Evolutionary conservation across 2,329 filamentous ascomycete species (phyloP).

Genomic region (Cryoendolithus antarcticus): DNA sequence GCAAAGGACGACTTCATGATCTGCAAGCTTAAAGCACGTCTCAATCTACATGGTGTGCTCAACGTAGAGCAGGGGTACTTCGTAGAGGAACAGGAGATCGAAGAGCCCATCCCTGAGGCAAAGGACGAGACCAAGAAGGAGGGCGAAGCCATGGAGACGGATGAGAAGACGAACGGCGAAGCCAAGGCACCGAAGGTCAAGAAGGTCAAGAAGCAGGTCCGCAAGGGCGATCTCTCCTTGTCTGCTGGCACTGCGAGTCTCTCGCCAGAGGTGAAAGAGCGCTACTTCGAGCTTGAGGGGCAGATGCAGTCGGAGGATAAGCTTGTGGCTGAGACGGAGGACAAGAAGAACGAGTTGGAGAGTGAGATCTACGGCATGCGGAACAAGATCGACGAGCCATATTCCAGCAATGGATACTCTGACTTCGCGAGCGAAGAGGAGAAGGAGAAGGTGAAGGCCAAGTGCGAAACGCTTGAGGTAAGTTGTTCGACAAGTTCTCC

Average conservation of each 20-base stretch:
- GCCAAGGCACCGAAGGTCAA: constrained; percentile 60
- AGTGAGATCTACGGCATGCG: constrained; percentile 93
- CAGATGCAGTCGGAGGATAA: constrained; percentile 97
- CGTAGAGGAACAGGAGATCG: constrained; percentile 93
- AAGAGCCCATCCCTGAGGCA: constrained; percentile 76
- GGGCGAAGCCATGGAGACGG: constrained; percentile 75
- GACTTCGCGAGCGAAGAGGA: constrained; percentile 85
- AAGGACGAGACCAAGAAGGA: constrained; percentile 46
- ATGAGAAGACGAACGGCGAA: constrained; percentile 51
- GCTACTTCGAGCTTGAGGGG: constrained; percentile 69
- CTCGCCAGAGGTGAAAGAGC: constrained; percentile 53
- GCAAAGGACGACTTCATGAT: constrained; percentile 97
- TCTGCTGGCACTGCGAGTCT: constrained; percentile 71
- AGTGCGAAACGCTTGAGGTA: constrained; percentile 80
- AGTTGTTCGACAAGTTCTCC: constrained; percentile 23
- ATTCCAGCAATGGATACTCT: constrained; percentile 38
- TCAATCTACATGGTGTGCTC: constrained; percentile 91
- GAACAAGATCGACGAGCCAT: constrained; percentile 87
- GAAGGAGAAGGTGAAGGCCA: constrained; percentile 73
- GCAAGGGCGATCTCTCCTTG: constrained; percentile 90
- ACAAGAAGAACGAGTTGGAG: constrained; percentile 99
- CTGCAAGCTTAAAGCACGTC: constrained; percentile 95
- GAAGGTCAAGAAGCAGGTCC: constrained; percentile 98
- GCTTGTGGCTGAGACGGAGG: constrained; percentile 92
- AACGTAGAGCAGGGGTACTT: constrained; percentile 97